These are phyloP conservation scores for Botrytis deweyae DNA, from an alignment of 2,329 filamentous ascomycete species.

Conservation along the genomic window DNA sequence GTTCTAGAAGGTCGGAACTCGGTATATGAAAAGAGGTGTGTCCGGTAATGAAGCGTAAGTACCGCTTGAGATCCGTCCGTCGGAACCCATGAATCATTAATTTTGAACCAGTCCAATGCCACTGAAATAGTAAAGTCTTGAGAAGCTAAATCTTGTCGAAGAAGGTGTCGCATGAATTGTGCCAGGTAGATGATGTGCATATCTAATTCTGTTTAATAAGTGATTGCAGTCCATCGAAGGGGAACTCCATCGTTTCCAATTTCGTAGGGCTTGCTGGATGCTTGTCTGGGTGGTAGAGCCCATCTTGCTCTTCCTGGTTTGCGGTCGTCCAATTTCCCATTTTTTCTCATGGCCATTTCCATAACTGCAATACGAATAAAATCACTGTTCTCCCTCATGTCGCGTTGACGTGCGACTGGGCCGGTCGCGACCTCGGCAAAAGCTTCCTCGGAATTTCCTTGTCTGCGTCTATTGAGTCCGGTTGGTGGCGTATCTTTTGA, in stretches of 20 bases:
- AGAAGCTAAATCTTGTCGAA: neutral
- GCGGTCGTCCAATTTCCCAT: conserved; percentile 64
- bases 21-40: conserved; percentile 2
- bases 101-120: neutral
- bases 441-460: conserved; percentile 35
- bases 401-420: conserved; percentile 58
- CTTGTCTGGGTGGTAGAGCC: conserved; percentile 64
- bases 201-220: conserved; percentile 23
- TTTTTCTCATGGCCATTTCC: conserved; percentile 69
- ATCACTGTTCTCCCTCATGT: conserved; percentile 68
- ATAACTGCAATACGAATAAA: conserved; percentile 70
- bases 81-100: neutral
- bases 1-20: conserved; percentile 17
- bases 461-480: conserved; percentile 37
- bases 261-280: conserved; percentile 53
- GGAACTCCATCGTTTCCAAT: conserved; percentile 59
- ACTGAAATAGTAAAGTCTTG: neutral
- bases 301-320: conserved; percentile 66
- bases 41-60: conserved; percentile 1
- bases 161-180: neutral
- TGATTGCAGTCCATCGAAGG: conserved; percentile 53
- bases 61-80: conserved; percentile 12
- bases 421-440: conserved; percentile 41
- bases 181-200: neutral
- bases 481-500: conserved; percentile 42